A percentile compares a stretch with the other conserved stretches of the same genome.
Evolutionary conservation across 208 protist genomes (phyloP).

Genomic region (Wallacemonas sp.): DNA sequence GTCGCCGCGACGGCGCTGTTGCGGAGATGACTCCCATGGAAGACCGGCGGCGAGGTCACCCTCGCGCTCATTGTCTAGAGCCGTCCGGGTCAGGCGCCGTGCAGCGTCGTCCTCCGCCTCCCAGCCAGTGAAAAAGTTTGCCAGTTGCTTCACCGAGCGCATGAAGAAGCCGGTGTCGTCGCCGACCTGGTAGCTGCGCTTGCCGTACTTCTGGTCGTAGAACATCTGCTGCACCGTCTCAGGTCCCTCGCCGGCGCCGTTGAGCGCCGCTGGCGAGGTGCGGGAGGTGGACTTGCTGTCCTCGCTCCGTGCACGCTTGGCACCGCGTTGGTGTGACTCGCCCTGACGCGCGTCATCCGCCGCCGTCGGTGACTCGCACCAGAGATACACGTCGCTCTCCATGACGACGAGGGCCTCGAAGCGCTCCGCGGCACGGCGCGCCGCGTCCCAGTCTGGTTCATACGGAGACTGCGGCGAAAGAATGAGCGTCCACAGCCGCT

Average conservation of each 20-base stretch:
- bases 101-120: neutral
- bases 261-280: neutral
- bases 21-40: slow-evolving; percentile 11
- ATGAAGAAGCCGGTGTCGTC: neutral
- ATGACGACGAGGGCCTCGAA: slow-evolving; percentile 38
- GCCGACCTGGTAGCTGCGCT: slow-evolving; percentile 3
- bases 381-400: slow-evolving; percentile 33
- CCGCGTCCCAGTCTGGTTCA: slow-evolving; percentile 38
- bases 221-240: slow-evolving; percentile 14
- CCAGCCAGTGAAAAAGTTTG: neutral
- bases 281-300: neutral
- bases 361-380: slow-evolving; percentile 9
- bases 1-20: neutral
- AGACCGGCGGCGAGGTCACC: too few relatives aligned
- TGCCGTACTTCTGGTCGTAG: slow-evolving; percentile 16
- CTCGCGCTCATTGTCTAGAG: too few relatives aligned
- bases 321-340: neutral
- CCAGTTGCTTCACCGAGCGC: neutral
- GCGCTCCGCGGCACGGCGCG: slow-evolving; percentile 21
- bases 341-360: neutral
- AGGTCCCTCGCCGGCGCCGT: neutral
- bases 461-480: slow-evolving; percentile 32
- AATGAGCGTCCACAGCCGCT: slow-evolving; percentile 32
- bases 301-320: neutral
- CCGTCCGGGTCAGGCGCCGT: neutral